Evolutionary conservation across 2,329 filamentous ascomycete genomes (phyloP).

Genomic region (Biscogniauxia sp.): DNA sequence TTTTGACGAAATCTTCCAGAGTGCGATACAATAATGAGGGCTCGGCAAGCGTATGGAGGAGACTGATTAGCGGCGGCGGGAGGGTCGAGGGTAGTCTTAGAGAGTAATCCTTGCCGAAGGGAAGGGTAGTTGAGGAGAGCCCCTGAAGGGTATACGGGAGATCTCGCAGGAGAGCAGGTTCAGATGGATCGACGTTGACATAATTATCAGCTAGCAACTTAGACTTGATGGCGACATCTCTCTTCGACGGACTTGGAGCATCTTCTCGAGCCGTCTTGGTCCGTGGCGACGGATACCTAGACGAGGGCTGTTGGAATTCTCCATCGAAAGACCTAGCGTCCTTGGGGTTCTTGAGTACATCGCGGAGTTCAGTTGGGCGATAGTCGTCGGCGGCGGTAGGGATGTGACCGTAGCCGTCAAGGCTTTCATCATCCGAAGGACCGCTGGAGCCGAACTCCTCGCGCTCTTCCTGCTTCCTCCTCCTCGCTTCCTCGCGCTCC

Average conservation of each 20-base stretch:
- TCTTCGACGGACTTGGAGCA: slow-evolving; percentile 28
- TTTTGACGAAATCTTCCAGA: slow-evolving; percentile 78
- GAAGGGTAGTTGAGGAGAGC: slow-evolving; percentile 79
- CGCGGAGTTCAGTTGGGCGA: slow-evolving; percentile 29
- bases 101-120: slow-evolving; percentile 67
- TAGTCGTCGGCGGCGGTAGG: slow-evolving; percentile 18
- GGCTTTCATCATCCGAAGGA: slow-evolving; percentile 22
- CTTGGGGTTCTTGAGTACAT: slow-evolving; percentile 29
- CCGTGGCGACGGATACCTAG: slow-evolving; percentile 28
- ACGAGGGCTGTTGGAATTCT: slow-evolving; percentile 13
- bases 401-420: slow-evolving; percentile 11
- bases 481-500: slow-evolving; percentile 4
- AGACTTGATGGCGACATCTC: slow-evolving; percentile 57
- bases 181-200: slow-evolving; percentile 57
- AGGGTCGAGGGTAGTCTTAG: slow-evolving; percentile 76
- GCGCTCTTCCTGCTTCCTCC: slow-evolving; percentile 7
- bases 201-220: slow-evolving; percentile 57
- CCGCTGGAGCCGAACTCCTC: slow-evolving; percentile 22
- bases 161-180: slow-evolving; percentile 70
- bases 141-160: slow-evolving; percentile 92
- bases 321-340: slow-evolving; percentile 21
- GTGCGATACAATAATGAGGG: slow-evolving; percentile 87
- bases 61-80: slow-evolving; percentile 78
- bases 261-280: slow-evolving; percentile 18
- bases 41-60: slow-evolving; percentile 87